Conservation (phyloP, 2,329 filamentous ascomycete species). For the Gnomoniopsis sp. region DNA sequence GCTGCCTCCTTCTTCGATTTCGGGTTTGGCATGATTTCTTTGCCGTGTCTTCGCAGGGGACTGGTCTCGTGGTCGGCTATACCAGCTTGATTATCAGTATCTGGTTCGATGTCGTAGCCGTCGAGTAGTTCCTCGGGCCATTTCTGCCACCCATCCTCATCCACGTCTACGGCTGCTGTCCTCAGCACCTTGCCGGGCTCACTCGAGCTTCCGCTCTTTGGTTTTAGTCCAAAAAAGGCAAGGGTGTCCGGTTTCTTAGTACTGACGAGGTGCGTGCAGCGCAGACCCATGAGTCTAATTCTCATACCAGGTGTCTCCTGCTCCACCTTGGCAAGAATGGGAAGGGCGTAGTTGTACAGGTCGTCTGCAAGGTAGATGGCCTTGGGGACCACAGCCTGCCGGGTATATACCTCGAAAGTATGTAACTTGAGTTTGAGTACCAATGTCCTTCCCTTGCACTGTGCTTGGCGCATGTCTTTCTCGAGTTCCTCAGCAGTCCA, state of each 20-base stretch:
- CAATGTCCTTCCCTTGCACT: conserved; percentile 86
- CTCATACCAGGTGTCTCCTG: conserved; percentile 78
- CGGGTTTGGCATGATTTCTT: conserved; percentile 50
- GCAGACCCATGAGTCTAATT: conserved; percentile 80
- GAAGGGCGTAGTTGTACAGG: conserved; percentile 75
- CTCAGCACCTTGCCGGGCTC: conserved; percentile 16
- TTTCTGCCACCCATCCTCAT: conserved; percentile 59
- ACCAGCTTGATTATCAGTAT: conserved; percentile 48
- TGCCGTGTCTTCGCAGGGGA: conserved; percentile 40
- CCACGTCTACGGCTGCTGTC: conserved; percentile 17
- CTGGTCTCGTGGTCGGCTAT: conserved; percentile 45
- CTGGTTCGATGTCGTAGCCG: conserved; percentile 19
- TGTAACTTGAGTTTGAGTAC: conserved; percentile 92
- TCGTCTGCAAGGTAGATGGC: conserved; percentile 74
- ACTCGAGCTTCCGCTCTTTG: conserved; percentile 22
- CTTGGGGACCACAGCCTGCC: conserved; percentile 73
- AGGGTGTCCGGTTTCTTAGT: conserved; percentile 77
- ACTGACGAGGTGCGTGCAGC: conserved; percentile 83
- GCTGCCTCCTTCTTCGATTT: conserved; percentile 34
- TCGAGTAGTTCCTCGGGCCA: conserved; percentile 64
- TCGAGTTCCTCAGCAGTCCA: conserved; percentile 81
- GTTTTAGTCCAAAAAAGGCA: conserved; percentile 71
- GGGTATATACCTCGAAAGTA: conserved; percentile 85
- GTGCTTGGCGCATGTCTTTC: conserved; percentile 73
- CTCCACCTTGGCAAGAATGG: conserved; percentile 80